phyloP scores from a whole-genome alignment of 805 yeast species.

The Candida vaughaniae region DNA sequence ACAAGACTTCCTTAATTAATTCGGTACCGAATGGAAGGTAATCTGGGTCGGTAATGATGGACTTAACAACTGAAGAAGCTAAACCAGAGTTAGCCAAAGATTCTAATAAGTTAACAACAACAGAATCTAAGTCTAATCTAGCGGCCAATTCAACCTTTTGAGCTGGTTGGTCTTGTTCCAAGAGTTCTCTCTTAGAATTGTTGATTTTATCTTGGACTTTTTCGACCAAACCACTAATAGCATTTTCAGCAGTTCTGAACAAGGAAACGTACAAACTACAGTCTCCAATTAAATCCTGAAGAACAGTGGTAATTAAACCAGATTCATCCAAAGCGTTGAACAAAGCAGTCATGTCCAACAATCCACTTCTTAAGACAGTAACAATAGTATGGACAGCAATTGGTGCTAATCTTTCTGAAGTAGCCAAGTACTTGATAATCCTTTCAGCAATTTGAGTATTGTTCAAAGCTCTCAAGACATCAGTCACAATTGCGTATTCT shows the following conservation, averaged over 20 bases:
- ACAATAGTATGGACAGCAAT: slow-evolving; percentile 27
- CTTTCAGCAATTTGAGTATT: slow-evolving; percentile 36
- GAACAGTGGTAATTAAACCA: slow-evolving; percentile 31
- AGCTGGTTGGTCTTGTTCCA: slow-evolving; percentile 2
- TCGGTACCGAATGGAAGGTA: slow-evolving; percentile 38
- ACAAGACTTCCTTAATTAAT: slow-evolving; percentile 31
- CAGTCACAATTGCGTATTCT: slow-evolving; percentile 41
- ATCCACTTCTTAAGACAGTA: slow-evolving; percentile 31
- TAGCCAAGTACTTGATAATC: slow-evolving; percentile 32
- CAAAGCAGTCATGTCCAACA: slow-evolving; percentile 29
- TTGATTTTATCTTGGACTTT: slow-evolving; percentile 24
- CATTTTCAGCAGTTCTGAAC: slow-evolving; percentile 29
- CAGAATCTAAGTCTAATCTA: slow-evolving; percentile 19
- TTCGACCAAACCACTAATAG: slow-evolving; percentile 24
- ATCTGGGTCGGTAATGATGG: slow-evolving; percentile 36
- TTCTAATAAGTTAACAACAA: slow-evolving; percentile 36
- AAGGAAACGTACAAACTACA: slow-evolving; percentile 37
- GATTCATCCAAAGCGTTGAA: slow-evolving; percentile 38
- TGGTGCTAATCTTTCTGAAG: slow-evolving; percentile 17
- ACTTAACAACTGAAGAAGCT: slow-evolving; percentile 36
- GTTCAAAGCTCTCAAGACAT: slow-evolving; percentile 36
- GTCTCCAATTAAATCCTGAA: slow-evolving; percentile 36
- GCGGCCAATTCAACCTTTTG: slow-evolving; percentile 3
- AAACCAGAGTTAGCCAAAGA: slow-evolving; percentile 44
- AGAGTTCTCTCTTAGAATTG: slow-evolving; percentile 17